Percentiles rank a stretch among this genome's conserved stretches.
phyloP scores from a whole-genome alignment of 2,329 filamentous ascomycete species.

The Fusarium drepaniforme region DNA sequence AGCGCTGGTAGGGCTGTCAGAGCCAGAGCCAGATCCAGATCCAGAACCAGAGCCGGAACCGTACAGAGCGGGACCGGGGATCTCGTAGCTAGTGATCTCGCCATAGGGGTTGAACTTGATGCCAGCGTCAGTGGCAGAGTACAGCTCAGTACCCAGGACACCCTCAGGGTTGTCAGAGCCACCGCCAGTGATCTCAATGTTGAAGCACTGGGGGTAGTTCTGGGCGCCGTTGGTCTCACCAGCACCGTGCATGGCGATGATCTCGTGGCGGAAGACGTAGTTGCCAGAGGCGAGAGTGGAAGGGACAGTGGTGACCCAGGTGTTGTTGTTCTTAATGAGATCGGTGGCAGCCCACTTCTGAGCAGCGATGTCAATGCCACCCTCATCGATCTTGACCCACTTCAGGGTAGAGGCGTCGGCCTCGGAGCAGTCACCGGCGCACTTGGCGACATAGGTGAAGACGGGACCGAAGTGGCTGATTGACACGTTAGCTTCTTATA shows the following conservation, averaged over 20 bases:
- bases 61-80: slow-evolving; percentile 47
- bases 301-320: slow-evolving; percentile 56
- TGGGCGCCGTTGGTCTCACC: slow-evolving; percentile 58
- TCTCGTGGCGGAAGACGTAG: slow-evolving; percentile 68
- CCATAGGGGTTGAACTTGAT: slow-evolving; percentile 50
- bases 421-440: slow-evolving; percentile 63
- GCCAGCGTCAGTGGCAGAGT: slow-evolving; percentile 51
- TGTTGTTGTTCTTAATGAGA: slow-evolving; percentile 58
- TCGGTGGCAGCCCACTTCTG: slow-evolving; percentile 52
- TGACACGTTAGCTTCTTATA: neutral
- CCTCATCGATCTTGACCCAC: slow-evolving; percentile 75
- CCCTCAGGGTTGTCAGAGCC: slow-evolving; percentile 49
- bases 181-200: slow-evolving; percentile 60
- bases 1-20: slow-evolving; percentile 9
- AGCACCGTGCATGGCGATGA: slow-evolving; percentile 65
- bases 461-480: slow-evolving; percentile 63
- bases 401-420: slow-evolving; percentile 65
- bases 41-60: slow-evolving; percentile 31
- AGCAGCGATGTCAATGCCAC: slow-evolving; percentile 58
- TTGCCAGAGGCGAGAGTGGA: slow-evolving; percentile 60
- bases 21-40: slow-evolving; percentile 24
- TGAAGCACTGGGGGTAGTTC: slow-evolving; percentile 67
- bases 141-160: slow-evolving; percentile 53
- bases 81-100: slow-evolving; percentile 40
- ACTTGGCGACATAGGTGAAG: slow-evolving; percentile 73